A percentile compares a stretch with the other conserved stretches of the same genome.
These are phyloP conservation scores for Stagonosporopsis chrysanthemi DNA, from an alignment of 2,329 filamentous ascomycete genomes.

Conservation along the genomic window DNA sequence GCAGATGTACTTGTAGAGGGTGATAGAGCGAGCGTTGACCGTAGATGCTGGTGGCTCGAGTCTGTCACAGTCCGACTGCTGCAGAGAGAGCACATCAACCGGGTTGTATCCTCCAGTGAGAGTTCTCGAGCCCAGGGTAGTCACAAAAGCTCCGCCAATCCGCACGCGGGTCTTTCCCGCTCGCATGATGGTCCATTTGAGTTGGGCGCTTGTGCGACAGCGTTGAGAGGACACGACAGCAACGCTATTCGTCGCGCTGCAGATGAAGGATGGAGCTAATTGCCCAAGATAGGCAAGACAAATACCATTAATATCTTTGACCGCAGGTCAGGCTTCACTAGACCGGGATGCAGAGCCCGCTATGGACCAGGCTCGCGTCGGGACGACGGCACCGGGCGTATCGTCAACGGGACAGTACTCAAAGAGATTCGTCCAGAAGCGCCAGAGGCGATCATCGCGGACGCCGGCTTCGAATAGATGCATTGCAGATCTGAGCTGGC, in stretches of 20 bases:
- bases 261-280: conserved; percentile 31
- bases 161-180: conserved; percentile 35
- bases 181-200: conserved; percentile 35
- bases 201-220: conserved; percentile 46
- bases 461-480: conserved; percentile 27
- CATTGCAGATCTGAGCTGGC: conserved; percentile 39
- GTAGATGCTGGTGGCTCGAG: conserved; percentile 44
- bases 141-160: conserved; percentile 40
- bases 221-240: conserved; percentile 36
- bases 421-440: conserved; percentile 25
- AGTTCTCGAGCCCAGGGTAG: conserved; percentile 29
- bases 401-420: conserved; percentile 17
- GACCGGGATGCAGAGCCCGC: conserved; percentile 13
- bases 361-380: conserved; percentile 33
- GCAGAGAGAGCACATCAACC: conserved; percentile 46
- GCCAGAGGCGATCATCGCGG: conserved; percentile 38
- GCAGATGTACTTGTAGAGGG: conserved; percentile 53
- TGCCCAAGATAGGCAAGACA: conserved; percentile 30
- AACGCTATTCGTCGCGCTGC: conserved; percentile 40
- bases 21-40: conserved; percentile 38
- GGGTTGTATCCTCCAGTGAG: conserved; percentile 40
- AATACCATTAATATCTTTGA: conserved; percentile 46
- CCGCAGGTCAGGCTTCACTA: conserved; percentile 21
- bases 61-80: conserved; percentile 39
- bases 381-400: conserved; percentile 27